These are phyloP conservation scores for Apiospora phragmitis DNA, from an alignment of 2,329 filamentous ascomycete species.

Conservation along the genomic window DNA sequence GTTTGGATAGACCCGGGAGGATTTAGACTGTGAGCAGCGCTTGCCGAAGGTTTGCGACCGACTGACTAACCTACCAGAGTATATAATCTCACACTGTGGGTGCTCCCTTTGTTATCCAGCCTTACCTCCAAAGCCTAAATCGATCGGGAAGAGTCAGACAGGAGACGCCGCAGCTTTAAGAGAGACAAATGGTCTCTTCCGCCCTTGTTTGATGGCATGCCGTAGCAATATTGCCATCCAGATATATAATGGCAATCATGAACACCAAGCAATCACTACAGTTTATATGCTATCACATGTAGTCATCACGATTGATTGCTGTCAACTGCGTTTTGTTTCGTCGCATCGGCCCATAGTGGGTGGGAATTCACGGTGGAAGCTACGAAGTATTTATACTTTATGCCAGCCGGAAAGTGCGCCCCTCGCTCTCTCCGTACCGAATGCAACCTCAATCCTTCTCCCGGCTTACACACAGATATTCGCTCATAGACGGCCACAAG, in stretches of 20 bases:
- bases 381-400: slow-evolving; percentile 5
- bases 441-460: slow-evolving; percentile 3
- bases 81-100: neutral
- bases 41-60: slow-evolving; percentile 1
- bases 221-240: neutral
- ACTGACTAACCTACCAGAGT: slow-evolving; percentile 3
- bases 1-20: neutral
- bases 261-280: neutral
- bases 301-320: neutral
- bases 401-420: slow-evolving; percentile 7
- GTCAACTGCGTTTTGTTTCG: neutral
- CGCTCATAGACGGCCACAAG: neutral
- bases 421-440: slow-evolving; percentile 4
- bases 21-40: neutral
- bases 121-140: neutral
- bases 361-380: neutral
- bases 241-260: neutral
- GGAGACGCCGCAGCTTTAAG: neutral
- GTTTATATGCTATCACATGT: neutral
- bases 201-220: neutral
- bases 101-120: neutral
- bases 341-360: neutral
- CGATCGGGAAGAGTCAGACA: slow-evolving; percentile 2
- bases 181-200: neutral
- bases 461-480: slow-evolving; percentile 4